A percentile compares a stretch with the other conserved stretches of the same genome.
Evolutionary conservation across 306 rosid species (phyloP).

Genomic region (Herpetospermum pedunculosum): DNA sequence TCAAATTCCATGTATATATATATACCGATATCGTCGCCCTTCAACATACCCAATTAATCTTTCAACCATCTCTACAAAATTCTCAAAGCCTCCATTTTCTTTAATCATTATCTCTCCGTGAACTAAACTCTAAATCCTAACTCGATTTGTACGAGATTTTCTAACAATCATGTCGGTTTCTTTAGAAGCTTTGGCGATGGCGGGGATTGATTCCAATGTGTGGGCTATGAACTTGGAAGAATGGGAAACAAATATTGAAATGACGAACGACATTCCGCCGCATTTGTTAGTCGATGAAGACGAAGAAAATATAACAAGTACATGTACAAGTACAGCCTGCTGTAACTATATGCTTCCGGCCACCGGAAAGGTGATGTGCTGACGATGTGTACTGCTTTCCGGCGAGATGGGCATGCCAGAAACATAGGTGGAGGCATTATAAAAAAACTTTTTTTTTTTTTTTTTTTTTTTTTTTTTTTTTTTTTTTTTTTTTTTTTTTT

Average conservation of each 20-base stretch:
- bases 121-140: too few relatives aligned
- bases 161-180: not conserved
- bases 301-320: not conserved
- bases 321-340: not conserved
- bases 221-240: not conserved
- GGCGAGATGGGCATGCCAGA: too few relatives aligned
- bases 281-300: not conserved
- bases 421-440: too few relatives aligned
- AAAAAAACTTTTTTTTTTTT: too few relatives aligned
- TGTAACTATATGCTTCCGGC: not conserved
- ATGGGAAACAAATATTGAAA: not conserved
- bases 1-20: not conserved
- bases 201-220: not conserved
- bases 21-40: not conserved
- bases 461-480: too few relatives aligned
- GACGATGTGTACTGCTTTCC: not conserved
- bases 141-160: not conserved
- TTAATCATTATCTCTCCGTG: not conserved
- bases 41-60: not conserved
- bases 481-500: too few relatives aligned
- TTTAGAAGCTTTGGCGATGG: constrained; percentile 1
- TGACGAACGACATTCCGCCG: not conserved
- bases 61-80: not conserved
- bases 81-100: not conserved
- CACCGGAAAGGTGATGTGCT: not conserved